These are phyloP conservation scores for Penicillium brasilianum DNA, from an alignment of 2,329 filamentous ascomycete genomes.

Conservation along the genomic window DNA sequence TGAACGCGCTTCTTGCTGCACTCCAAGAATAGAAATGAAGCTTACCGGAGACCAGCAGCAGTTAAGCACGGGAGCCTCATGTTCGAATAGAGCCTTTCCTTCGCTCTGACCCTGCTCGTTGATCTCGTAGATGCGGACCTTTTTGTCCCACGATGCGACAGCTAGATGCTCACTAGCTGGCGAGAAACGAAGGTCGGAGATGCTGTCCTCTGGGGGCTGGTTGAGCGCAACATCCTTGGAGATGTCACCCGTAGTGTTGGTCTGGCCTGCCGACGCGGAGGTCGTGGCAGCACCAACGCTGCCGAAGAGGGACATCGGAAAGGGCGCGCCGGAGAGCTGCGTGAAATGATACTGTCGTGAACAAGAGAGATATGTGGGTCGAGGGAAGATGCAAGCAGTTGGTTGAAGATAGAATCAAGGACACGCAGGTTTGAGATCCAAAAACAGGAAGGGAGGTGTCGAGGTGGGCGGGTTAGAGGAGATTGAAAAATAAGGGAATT, in stretches of 20 bases:
- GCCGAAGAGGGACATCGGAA: constrained; percentile 59
- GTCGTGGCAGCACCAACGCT: constrained; percentile 47
- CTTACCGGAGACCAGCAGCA: constrained; percentile 87
- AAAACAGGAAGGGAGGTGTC: neutral
- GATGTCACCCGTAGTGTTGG: constrained; percentile 84
- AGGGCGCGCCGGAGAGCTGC: constrained; percentile 23
- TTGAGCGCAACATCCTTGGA: constrained; percentile 83
- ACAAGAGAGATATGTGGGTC: neutral
- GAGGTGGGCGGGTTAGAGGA: constrained; percentile 6
- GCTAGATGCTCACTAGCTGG: constrained; percentile 79
- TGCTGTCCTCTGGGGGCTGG: constrained; percentile 82
- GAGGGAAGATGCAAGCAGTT: neutral
- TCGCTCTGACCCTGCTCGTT: constrained; percentile 75
- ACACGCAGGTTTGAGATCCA: neutral
- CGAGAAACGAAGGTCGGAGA: constrained; percentile 86
- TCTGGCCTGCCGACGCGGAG: constrained; percentile 55
- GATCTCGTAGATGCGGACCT: constrained; percentile 96
- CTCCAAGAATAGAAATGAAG: constrained; percentile 14
- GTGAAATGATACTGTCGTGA: neutral
- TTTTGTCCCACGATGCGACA: constrained; percentile 95
- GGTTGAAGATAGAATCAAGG: neutral
- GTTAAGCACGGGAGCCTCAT: constrained; percentile 81
- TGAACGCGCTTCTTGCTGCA: constrained; percentile 2
- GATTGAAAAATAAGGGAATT: constrained; percentile 16
- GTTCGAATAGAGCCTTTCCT: constrained; percentile 84